Conservation (phyloP, 2,329 filamentous ascomycete genomes). For the Dactylellina parvicollis region DNA sequence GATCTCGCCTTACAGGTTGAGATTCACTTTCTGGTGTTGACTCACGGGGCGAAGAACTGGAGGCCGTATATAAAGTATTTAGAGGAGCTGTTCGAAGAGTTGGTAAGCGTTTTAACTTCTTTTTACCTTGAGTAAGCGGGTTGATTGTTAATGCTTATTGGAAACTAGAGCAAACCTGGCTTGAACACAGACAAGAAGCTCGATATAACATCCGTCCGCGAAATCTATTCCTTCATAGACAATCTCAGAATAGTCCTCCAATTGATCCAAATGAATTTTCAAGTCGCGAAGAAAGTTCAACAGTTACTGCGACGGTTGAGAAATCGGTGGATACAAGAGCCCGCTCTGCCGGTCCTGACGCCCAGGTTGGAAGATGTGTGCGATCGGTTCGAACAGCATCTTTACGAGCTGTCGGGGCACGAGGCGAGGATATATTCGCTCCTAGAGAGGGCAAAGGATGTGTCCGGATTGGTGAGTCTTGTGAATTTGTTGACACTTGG, state of each 20-base stretch:
- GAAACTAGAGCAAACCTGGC: too few relatives aligned
- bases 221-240: constrained; percentile 26
- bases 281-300: constrained; percentile 40
- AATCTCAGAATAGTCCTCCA: constrained; percentile 26
- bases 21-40: constrained; percentile 35
- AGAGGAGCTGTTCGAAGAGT: constrained; percentile 12
- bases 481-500: not conserved
- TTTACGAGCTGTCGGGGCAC: constrained; percentile 40
- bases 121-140: not conserved
- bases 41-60: constrained; percentile 36
- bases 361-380: constrained; percentile 42
- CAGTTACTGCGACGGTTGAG: constrained; percentile 34
- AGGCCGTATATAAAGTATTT: constrained; percentile 41
- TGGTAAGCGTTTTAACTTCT: constrained; percentile 13
- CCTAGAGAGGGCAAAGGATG: constrained; percentile 21
- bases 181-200: not conserved
- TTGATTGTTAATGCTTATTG: not conserved
- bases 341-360: constrained; percentile 26
- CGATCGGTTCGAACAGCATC: constrained; percentile 44
- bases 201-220: constrained; percentile 12
- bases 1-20: constrained; percentile 44
- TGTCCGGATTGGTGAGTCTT: constrained; percentile 27
- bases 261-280: constrained; percentile 33
- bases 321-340: constrained; percentile 38
- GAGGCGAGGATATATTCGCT: constrained; percentile 37